Evolutionary conservation across 306 rosid genomes (phyloP), one percentile per base, ranked within the genome.

Genomic region (Cucumis sativus): DNA sequence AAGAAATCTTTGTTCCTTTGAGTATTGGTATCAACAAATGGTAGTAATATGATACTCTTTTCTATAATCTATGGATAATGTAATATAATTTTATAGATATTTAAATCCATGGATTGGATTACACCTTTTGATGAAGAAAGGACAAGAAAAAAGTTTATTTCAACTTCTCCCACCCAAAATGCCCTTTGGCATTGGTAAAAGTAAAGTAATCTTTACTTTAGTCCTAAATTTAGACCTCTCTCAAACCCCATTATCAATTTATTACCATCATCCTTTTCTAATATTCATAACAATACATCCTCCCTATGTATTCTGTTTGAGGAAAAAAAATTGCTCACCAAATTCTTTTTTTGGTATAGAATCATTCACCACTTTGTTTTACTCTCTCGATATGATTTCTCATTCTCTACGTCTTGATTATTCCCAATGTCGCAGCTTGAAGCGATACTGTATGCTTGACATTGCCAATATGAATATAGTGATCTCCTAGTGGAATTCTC

Each of bases 401-500:
- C 25, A 0, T 39, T 39, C 4, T n/a, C 33, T 30, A 52, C 3
- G 91, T 84, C 79, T 90, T 90, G 80, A 90, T 86, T 54, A 86
- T 84, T 28, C 96, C 88, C 21, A 87, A 82, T 57, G 88, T 55
- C 45, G 55, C 61, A 2, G 89, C 91, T 86, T 90, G 88, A 68
- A 93, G 87, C 14, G 96, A 87, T 0, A 91, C 55, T 7, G 85
- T 85, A 71, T 90, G 98, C 33, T 78, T 82, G 35, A 82, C 74
- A 57, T 87, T 86, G 8, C 93, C 97, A 76, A 95, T 79, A 58
- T 89, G 86, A 76, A 92, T 84, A 73, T 75, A 75, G 39, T 95
- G 96, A 23, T 72, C 63, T 1, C 97, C 96, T 88, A 94, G 51
- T 1, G 91, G 95, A 70, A 94, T 88, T 81, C 97, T 90, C 75